Conservation (phyloP, 345 rosid genomes). For the Eucalyptus lansdowneana region DNA sequence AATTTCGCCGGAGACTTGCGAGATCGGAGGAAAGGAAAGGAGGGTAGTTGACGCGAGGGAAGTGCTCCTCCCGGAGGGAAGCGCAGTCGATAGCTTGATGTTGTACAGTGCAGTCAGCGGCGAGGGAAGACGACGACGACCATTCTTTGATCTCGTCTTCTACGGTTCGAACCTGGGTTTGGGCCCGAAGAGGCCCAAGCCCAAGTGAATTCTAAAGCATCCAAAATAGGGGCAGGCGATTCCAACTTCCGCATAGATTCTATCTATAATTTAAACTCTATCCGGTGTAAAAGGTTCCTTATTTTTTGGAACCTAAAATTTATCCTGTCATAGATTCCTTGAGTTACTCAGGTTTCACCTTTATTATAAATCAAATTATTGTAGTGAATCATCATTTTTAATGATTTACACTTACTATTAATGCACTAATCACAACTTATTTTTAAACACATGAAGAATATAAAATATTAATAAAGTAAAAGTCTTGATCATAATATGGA, state of each 20-base stretch:
- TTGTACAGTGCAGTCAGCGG: neutral
- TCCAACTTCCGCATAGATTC: accelerated
- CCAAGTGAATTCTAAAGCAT: neutral
- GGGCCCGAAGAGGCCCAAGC: neutral
- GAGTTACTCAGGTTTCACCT: accelerated
- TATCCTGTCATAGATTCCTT: accelerated
- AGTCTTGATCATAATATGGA: too few relatives aligned
- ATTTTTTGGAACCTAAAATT: accelerated
- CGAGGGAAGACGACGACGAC: neutral
- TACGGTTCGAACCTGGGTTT: neutral
- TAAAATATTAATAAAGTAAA: too few relatives aligned
- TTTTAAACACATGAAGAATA: too few relatives aligned
- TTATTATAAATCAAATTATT: too few relatives aligned
- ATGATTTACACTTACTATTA: too few relatives aligned
- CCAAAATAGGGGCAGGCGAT: accelerated
- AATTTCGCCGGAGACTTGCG: neutral
- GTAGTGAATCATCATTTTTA: accelerated
- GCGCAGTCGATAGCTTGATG: neutral
- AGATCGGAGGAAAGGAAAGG: neutral
- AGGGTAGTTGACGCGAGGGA: neutral
- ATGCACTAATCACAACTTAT: accelerated
- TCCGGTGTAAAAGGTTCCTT: accelerated
- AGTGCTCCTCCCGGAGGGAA: neutral
- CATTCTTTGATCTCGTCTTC: neutral
- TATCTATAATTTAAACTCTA: accelerated